Evolutionary conservation across 805 yeast genomes (phyloP).

Genomic region (Scheffersomyces amazonensis): DNA sequence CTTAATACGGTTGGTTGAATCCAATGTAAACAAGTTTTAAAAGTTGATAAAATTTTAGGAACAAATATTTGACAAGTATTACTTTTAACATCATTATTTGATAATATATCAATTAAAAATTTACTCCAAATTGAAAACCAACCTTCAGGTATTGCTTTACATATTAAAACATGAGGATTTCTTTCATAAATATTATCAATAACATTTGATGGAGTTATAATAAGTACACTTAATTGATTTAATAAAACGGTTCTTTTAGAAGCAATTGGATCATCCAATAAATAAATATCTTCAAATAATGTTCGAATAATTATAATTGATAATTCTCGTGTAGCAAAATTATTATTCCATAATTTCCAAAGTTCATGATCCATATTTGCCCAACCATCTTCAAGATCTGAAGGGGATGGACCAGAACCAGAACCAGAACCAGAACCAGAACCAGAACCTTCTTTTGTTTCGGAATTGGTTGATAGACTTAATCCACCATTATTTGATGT

Average conservation of each 20-base stretch:
- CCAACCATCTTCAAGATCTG: conserved; percentile 76
- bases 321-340: conserved; percentile 66
- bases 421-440: not conserved
- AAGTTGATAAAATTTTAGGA: conserved; percentile 69
- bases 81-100: conserved; percentile 23
- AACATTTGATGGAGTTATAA: conserved; percentile 68
- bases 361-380: conserved; percentile 78
- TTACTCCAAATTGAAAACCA: conserved; percentile 79
- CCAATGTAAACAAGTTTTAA: conserved; percentile 93
- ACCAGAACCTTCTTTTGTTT: not conserved
- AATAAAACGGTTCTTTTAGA: conserved; percentile 73
- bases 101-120: conserved; percentile 31
- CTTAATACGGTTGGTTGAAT: conserved; percentile 73
- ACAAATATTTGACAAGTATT: conserved; percentile 43
- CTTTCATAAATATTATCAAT: conserved; percentile 62
- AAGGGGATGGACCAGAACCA: not conserved
- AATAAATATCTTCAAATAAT: conserved; percentile 87
- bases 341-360: conserved; percentile 68
- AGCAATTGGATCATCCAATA: conserved; percentile 90
- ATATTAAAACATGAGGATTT: conserved; percentile 57
- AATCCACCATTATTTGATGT: not conserved
- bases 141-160: conserved; percentile 73
- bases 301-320: conserved; percentile 78
- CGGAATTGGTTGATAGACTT: too few species aligned
- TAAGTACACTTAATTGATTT: conserved; percentile 79